Conservation (phyloP, 805 yeast species). For the Phaffomyces opuntiae region DNA sequence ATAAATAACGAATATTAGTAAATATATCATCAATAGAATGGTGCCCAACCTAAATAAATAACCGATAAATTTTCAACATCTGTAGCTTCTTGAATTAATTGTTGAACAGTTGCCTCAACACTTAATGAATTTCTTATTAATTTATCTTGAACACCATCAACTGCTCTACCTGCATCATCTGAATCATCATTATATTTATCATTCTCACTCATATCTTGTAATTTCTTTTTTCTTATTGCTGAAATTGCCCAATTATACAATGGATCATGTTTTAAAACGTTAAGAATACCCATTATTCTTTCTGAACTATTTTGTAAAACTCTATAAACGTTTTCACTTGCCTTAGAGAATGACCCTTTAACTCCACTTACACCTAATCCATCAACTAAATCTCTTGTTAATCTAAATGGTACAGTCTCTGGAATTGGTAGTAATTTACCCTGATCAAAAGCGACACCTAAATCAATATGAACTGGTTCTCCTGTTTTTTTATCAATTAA, state of each 20-base stretch:
- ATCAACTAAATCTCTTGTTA: slow-evolving; percentile 86
- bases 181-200: slow-evolving; percentile 14
- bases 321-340: slow-evolving; percentile 66
- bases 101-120: slow-evolving; percentile 78
- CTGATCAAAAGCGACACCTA: slow-evolving; percentile 95
- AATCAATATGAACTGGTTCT: slow-evolving; percentile 91
- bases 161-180: slow-evolving; percentile 71
- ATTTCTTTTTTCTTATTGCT: slow-evolving; percentile 52
- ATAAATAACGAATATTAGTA: neutral
- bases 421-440: slow-evolving; percentile 82
- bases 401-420: slow-evolving; percentile 87
- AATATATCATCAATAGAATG: slow-evolving; percentile 43
- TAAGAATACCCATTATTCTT: slow-evolving; percentile 72
- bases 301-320: slow-evolving; percentile 61
- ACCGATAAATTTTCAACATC: slow-evolving; percentile 60
- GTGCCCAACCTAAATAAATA: slow-evolving; percentile 82
- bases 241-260: slow-evolving; percentile 87
- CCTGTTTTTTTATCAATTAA: slow-evolving; percentile 76
- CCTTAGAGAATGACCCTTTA: slow-evolving; percentile 65
- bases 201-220: slow-evolving; percentile 29
- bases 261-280: slow-evolving; percentile 88
- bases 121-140: slow-evolving; percentile 60
- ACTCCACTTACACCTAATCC: slow-evolving; percentile 89
- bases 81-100: slow-evolving; percentile 70
- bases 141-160: slow-evolving; percentile 65